Evolutionary conservation across 2,329 filamentous ascomycete species (phyloP).

Genomic region (Xylaria hypoxylon): DNA sequence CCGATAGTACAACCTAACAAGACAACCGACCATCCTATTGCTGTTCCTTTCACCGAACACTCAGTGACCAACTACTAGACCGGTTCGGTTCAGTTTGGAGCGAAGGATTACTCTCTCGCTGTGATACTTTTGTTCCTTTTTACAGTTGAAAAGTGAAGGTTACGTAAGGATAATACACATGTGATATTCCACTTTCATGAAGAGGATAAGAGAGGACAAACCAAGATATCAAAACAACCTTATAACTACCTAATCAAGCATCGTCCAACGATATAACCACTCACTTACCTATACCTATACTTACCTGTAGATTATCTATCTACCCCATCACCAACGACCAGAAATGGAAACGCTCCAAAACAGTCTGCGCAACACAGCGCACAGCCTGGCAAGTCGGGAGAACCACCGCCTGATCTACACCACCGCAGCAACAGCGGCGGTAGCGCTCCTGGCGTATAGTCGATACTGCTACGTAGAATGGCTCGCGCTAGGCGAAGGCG

Average conservation of each 20-base stretch:
- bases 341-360: slow-evolving; percentile 11
- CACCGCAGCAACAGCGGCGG: slow-evolving; percentile 17
- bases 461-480: slow-evolving; percentile 54
- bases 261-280: background rate
- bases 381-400: background rate
- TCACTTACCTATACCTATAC: background rate
- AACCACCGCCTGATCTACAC: slow-evolving; percentile 17
- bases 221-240: too few species aligned
- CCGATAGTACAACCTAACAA: background rate
- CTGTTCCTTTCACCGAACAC: background rate
- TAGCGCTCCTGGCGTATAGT: slow-evolving; percentile 41
- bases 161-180: background rate
- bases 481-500: slow-evolving; percentile 58
- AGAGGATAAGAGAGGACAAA: too few species aligned
- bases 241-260: too few species aligned
- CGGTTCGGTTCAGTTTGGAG: background rate
- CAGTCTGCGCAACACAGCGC: background rate
- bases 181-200: background rate
- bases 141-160: too few species aligned
- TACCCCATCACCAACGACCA: background rate
- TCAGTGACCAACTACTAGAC: too few species aligned
- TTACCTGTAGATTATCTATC: background rate
- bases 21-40: background rate
- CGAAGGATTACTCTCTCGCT: background rate
- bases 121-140: background rate